Percentiles rank a stretch among this genome's conserved stretches.
Evolutionary conservation across 148 eudicot genomes (phyloP).

Genomic region (Chenopodium suecicum): DNA sequence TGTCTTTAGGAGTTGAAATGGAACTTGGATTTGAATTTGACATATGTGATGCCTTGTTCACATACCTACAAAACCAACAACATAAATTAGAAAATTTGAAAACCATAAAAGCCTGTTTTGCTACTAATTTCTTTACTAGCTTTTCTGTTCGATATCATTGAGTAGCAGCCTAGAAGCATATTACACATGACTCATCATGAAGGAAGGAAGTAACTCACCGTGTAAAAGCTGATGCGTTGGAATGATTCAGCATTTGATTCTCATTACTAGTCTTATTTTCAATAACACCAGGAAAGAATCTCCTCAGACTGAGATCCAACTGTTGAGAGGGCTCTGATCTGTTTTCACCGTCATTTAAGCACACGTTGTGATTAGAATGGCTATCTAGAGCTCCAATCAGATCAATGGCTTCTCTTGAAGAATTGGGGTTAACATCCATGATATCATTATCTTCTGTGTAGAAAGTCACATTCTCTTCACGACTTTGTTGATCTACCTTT

Average conservation of each 20-base stretch:
- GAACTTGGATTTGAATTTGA: conserved; percentile 36
- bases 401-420: conserved; percentile 67
- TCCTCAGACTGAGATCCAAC: conserved; percentile 76
- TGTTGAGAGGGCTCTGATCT: conserved; percentile 45
- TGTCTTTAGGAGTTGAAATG: conserved; percentile 37
- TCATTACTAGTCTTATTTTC: conserved; percentile 44
- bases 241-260: conserved; percentile 56
- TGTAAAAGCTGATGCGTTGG: conserved; percentile 81
- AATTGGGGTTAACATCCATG: conserved; percentile 20
- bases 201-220: conserved; percentile 46
- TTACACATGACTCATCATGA: background rate
- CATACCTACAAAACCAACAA: conserved; percentile 51
- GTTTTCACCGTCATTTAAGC: conserved; percentile 32
- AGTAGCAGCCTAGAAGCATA: background rate
- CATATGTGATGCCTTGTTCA: conserved; percentile 40
- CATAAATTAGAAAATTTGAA: conserved; percentile 1
- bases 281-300: conserved; percentile 46
- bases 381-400: conserved; percentile 71
- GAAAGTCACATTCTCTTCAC: conserved; percentile 25
- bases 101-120: background rate
- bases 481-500: conserved; percentile 27
- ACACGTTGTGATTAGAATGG: conserved; percentile 32
- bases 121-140: no score
- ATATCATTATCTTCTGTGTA: conserved; percentile 26
- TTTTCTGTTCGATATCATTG: no score